These are phyloP conservation scores for Saccharomyces hybrid DNA, from an alignment of 1,139 yeast species.

Conservation along the genomic window DNA sequence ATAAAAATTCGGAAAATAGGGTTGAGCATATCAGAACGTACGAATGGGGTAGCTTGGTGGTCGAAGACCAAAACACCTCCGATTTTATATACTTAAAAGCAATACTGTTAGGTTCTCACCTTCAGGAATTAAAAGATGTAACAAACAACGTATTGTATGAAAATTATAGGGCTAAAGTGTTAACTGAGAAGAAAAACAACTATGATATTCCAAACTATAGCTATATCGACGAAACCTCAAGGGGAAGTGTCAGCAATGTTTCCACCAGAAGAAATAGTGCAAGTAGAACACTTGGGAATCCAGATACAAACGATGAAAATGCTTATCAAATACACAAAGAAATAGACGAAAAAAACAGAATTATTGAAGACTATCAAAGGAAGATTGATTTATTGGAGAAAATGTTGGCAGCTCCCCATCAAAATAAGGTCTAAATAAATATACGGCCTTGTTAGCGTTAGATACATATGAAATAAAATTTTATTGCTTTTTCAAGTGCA, in stretches of 20 bases:
- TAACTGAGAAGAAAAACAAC: background rate
- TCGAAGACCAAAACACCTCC: slow-evolving; percentile 51
- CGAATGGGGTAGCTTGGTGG: slow-evolving; percentile 39
- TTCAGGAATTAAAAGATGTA: slow-evolving; percentile 65
- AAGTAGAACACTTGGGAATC: background rate
- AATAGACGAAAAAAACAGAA: slow-evolving; percentile 18
- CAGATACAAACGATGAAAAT: background rate
- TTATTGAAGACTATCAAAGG: slow-evolving; percentile 20
- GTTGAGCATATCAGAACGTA: slow-evolving; percentile 35
- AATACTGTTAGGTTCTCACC: slow-evolving; percentile 65
- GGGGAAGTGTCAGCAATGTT: slow-evolving; percentile 5
- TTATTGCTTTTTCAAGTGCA: background rate
- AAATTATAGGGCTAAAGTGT: slow-evolving; percentile 49
- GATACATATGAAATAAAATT: background rate
- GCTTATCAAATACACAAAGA: slow-evolving; percentile 6
- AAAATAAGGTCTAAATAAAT: background rate
- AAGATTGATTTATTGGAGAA: slow-evolving; percentile 17
- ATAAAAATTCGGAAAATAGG: slow-evolving; percentile 21
- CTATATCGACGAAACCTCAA: slow-evolving; percentile 3
- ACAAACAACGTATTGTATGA: slow-evolving; percentile 65
- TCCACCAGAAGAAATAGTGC: slow-evolving; percentile 2
- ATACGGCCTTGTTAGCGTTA: background rate
- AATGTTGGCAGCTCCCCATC: slow-evolving; percentile 5
- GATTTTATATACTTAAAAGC: slow-evolving; percentile 62
- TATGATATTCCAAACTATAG: slow-evolving; percentile 3